A percentile compares a stretch with the other conserved stretches of the same genome.
Conservation (phyloP, 495 filamentous ascomycete genomes). For the Bombardia bombarda region DNA sequence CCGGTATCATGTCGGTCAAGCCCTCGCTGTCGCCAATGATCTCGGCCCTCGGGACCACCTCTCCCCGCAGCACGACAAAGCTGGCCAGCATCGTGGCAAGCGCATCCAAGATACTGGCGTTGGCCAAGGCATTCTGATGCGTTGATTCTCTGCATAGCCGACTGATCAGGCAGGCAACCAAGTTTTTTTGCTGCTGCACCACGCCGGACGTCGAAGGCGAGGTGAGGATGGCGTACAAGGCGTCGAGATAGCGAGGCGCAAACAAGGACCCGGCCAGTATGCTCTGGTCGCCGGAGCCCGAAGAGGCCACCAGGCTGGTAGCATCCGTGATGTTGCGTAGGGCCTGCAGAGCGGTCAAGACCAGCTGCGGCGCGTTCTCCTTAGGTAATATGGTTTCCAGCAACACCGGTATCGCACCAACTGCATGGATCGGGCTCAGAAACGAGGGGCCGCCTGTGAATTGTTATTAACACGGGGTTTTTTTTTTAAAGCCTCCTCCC, state of each 20-base stretch:
- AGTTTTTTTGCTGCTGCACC: slow-evolving; percentile 58
- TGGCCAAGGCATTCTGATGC: slow-evolving; percentile 62
- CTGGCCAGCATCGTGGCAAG: slow-evolving; percentile 70
- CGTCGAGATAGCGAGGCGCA: slow-evolving; percentile 44
- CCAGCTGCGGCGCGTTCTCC: slow-evolving; percentile 55
- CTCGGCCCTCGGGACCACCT: slow-evolving; percentile 52
- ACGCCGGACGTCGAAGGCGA: slow-evolving; percentile 42
- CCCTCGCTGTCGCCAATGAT: slow-evolving; percentile 34
- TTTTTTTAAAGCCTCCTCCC: slow-evolving; percentile 6
- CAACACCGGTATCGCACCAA: slow-evolving; percentile 55
- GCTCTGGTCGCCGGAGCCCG: slow-evolving; percentile 16
- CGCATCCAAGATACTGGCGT: slow-evolving; percentile 66
- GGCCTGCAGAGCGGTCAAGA: slow-evolving; percentile 65
- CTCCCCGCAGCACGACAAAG: slow-evolving; percentile 60
- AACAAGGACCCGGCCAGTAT: slow-evolving; percentile 60
- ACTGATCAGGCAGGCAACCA: slow-evolving; percentile 56
- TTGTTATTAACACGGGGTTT: too few species aligned
- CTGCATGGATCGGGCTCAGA: slow-evolving; percentile 63
- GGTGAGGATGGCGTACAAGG: slow-evolving; percentile 55
- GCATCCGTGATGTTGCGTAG: slow-evolving; percentile 66
- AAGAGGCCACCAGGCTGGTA: slow-evolving; percentile 35
- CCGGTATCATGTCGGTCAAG: slow-evolving; percentile 37
- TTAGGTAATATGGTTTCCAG: slow-evolving; percentile 58
- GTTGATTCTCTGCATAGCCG: slow-evolving; percentile 54
- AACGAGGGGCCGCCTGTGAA: slow-evolving; percentile 72